These are phyloP conservation scores for Chrysoporthe cubensis DNA, from an alignment of 2,329 filamentous ascomycete species.

Conservation along the genomic window DNA sequence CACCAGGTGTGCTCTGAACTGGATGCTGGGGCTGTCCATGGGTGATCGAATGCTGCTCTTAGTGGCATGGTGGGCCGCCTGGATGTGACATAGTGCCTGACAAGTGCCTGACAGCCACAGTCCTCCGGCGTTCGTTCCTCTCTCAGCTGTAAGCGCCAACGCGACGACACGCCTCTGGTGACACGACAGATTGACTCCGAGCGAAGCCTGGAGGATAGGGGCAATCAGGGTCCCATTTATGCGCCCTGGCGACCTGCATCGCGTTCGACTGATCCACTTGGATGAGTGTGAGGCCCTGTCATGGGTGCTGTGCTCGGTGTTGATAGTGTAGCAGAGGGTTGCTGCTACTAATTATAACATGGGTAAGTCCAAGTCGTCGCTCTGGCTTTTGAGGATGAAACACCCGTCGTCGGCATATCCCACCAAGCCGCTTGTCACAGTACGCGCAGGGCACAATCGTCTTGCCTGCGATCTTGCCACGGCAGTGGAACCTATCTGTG, in stretches of 20 bases:
- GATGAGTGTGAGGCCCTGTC: not conserved
- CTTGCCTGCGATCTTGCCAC: slow-evolving; percentile 6
- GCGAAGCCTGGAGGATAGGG: slow-evolving; percentile 1
- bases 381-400: slow-evolving; percentile 25
- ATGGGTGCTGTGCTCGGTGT: slow-evolving; percentile 5
- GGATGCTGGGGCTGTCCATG: not conserved
- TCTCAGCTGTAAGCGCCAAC: slow-evolving; percentile 15
- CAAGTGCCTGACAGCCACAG: not conserved
- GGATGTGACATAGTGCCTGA: slow-evolving; percentile 9
- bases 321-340: slow-evolving; percentile 12
- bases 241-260: not conserved
- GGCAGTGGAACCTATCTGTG: slow-evolving; percentile 22
- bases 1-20: not conserved
- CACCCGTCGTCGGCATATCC: slow-evolving; percentile 18
- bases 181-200: not conserved
- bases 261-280: not conserved
- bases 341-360: slow-evolving; percentile 22
- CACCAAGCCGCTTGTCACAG: slow-evolving; percentile 8
- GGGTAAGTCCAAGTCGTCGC: slow-evolving; percentile 24
- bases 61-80: slow-evolving; percentile 7
- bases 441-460: not conserved
- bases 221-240: not conserved
- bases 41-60: slow-evolving; percentile 1
- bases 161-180: slow-evolving; percentile 12
- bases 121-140: not conserved